Percentiles rank a stretch among this genome's conserved stretches.
Conservation (phyloP, 345 rosid species). For the Crucihimalaya himalaica region DNA sequence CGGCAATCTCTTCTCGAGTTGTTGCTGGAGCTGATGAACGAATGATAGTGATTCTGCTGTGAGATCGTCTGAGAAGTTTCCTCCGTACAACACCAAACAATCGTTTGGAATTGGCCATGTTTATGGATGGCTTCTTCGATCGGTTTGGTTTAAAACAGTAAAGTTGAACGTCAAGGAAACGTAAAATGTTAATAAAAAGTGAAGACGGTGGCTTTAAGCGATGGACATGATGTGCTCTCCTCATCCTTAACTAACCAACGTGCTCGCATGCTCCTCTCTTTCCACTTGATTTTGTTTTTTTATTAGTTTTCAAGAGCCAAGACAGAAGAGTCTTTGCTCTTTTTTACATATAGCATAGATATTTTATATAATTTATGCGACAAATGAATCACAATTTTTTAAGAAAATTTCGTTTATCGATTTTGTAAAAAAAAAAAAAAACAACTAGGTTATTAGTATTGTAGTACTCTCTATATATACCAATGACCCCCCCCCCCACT, state of each 20-base stretch:
- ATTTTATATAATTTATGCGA: neutral
- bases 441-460: neutral
- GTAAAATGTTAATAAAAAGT: conserved; percentile 33
- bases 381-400: neutral
- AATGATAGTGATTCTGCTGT: conserved; percentile 32
- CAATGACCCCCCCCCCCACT: neutral
- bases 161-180: conserved; percentile 20
- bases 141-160: conserved; percentile 19
- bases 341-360: neutral
- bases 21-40: conserved; percentile 5
- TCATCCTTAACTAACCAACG: conserved; percentile 28
- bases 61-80: conserved; percentile 36
- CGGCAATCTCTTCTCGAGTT: conserved; percentile 54
- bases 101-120: conserved; percentile 35
- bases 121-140: neutral
- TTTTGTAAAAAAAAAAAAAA: too few relatives aligned
- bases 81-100: conserved; percentile 34
- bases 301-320: conserved; percentile 19
- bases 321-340: conserved; percentile 10
- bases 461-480: neutral
- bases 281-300: conserved; percentile 26
- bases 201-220: conserved; percentile 38
- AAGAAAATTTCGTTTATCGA: neutral
- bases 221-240: conserved; percentile 45
- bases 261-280: conserved; percentile 40